phyloP scores from a whole-genome alignment of 1,284 basidiomycete species.

The Sphagnurus paluster region DNA sequence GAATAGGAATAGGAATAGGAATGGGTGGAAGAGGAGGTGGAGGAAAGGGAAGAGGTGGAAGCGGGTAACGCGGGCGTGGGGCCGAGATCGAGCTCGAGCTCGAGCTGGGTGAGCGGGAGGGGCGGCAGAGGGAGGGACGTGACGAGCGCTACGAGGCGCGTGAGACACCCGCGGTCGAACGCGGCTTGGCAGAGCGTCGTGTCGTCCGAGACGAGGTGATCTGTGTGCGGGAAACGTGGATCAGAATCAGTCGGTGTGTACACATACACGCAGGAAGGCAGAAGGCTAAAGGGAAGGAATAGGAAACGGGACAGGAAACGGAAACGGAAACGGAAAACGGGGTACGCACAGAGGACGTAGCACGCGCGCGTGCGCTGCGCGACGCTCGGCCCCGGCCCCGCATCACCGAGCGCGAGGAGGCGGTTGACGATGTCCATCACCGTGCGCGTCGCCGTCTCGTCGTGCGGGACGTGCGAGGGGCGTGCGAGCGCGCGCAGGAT shows the following conservation, averaged over 20 bases:
- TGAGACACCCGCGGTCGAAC: slow-evolving; percentile 60
- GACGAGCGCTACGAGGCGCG: slow-evolving; percentile 53
- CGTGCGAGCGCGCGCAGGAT: slow-evolving; percentile 1
- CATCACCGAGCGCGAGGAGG: slow-evolving; percentile 41
- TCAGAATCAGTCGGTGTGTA: no score
- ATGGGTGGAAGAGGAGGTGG: no score
- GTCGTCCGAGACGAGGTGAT: slow-evolving; percentile 72
- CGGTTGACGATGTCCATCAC: slow-evolving; percentile 66
- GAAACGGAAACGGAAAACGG: slow-evolving; percentile 14
- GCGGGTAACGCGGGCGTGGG: no score
- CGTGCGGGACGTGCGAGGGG: slow-evolving; percentile 18
- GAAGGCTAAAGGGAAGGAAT: neutral
- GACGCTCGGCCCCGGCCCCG: neutral
- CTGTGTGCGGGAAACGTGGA: slow-evolving; percentile 38
- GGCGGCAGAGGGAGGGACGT: slow-evolving; percentile 12
- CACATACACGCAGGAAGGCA: no score
- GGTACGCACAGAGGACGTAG: slow-evolving; percentile 63
- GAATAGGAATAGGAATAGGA: no score
- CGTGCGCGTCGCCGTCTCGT: slow-evolving; percentile 48
- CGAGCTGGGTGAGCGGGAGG: neutral
- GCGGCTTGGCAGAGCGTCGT: slow-evolving; percentile 63
- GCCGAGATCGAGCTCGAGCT: neutral
- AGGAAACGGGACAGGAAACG: neutral
- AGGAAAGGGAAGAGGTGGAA: no score
- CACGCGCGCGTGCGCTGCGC: slow-evolving; percentile 57